These are phyloP conservation scores for Pachysolen tannophilus DNA, from an alignment of 805 yeast species.

Conservation along the genomic window DNA sequence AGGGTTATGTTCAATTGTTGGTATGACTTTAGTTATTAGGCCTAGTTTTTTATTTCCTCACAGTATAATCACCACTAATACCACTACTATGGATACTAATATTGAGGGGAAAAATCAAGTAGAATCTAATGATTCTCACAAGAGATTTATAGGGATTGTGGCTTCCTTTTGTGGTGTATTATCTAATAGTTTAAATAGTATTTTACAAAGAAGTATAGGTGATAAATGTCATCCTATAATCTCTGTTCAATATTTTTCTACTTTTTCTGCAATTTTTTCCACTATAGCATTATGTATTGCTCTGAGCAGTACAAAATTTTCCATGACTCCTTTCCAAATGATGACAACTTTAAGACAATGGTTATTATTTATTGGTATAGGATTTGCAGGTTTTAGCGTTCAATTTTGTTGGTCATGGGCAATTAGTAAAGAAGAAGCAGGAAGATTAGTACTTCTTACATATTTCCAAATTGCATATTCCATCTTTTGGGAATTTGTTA, in stretches of 20 bases:
- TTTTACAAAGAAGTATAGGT: conserved; percentile 33
- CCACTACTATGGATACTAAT: too few relatives aligned
- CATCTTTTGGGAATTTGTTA: conserved; percentile 32
- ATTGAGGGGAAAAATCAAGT: conserved; percentile 22
- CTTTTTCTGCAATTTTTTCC: conserved; percentile 26
- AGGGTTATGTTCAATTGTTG: conserved; percentile 28
- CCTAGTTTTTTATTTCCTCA: conserved; percentile 29
- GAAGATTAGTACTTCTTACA: conserved; percentile 31
- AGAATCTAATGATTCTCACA: conserved; percentile 31
- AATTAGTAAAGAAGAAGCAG: conserved; percentile 36
- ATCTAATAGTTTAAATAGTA: conserved; percentile 32
- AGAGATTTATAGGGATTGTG: conserved; percentile 30
- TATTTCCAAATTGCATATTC: conserved; percentile 37
- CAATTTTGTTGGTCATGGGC: conserved; percentile 39
- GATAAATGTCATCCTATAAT: conserved; percentile 33
- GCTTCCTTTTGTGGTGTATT: conserved; percentile 32
- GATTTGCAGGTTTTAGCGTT: conserved; percentile 36
- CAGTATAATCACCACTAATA: too few relatives aligned
- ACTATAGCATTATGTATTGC: conserved; percentile 21
- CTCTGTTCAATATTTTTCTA: conserved; percentile 35
- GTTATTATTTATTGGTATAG: conserved; percentile 30
- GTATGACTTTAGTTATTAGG: conserved; percentile 35
- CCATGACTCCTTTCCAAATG: conserved; percentile 25
- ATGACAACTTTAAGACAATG: conserved; percentile 23
- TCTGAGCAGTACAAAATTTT: conserved; percentile 31